Base-by-base conservation (phyloP, 768 basidiomycete species). In the Crassisporium funariophilum region DNA sequence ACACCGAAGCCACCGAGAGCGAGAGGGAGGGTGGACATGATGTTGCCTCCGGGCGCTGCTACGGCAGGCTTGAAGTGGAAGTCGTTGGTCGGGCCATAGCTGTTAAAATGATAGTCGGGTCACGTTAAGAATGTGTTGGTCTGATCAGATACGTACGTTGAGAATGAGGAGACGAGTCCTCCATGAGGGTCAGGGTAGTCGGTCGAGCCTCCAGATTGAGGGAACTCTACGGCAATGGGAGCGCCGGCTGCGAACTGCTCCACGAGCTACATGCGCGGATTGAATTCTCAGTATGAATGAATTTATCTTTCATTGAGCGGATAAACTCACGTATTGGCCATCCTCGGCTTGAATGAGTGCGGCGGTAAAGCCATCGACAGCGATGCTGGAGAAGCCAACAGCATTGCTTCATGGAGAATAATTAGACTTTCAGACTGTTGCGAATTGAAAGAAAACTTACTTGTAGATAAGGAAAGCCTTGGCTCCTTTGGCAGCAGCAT, bases 71-170 rank as follows among this genome's bases (percentile, higher is more conserved):
- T 76, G 67, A 77, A 75, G 66, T 66, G 74, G 51, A 82, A 69
- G 55, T 85, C 82, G 56, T 82, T 77, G 4, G 79, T 72, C 1
- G 83, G 83, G 1, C 84, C 84, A 46, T 77, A 82, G 39, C 73
- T 72, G 25, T 29, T 17, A 17, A 36, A 19, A 29, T 6, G 21
- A 24, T 15, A 29, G 37, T 36, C 21, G 53, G 16, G 10, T 19
- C n/a, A 33, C 21, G 25, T 31, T 29, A 24, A 7, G 15, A 44
- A 40, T 3, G 7, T 15, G 17, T 12, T 36, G 12, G 9, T 17
- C 9, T 22, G 9, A n/a, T 12, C 33, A n/a, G 9, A 29, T 13
- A 39, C 37, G 34, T 39, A 68, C 65, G 67, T 69, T 6, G 78
- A 74, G 62, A 81, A 82, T 15, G 63, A 58, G 1, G 79, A 82